Percentiles rank a stretch among this genome's conserved stretches.
Conservation (phyloP, 495 filamentous ascomycete genomes). For the Aspergillus bertholletiae region DNA sequence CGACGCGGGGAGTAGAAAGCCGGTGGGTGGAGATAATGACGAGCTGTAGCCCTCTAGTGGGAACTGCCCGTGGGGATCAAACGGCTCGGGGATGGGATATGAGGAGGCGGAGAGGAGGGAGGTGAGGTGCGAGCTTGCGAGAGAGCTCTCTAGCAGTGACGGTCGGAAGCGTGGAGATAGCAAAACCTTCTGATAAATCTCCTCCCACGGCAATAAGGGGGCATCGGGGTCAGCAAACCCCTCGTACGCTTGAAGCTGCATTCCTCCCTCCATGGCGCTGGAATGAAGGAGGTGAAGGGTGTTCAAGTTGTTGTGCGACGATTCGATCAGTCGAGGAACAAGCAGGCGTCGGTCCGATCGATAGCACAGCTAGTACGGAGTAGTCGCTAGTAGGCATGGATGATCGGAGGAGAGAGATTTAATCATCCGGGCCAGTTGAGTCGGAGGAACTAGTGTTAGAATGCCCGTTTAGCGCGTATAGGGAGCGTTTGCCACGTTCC, state of each 20-base stretch:
- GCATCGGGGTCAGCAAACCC: not conserved
- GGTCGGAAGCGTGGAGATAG: not conserved
- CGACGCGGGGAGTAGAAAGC: not conserved
- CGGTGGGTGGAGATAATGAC: not conserved
- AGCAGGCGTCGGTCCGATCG: too few relatives aligned
- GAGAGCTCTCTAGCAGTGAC: not conserved
- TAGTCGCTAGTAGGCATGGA: too few relatives aligned
- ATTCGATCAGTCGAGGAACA: not conserved
- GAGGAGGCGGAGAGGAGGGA: conserved; percentile 24
- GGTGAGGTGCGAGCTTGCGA: conserved; percentile 9
- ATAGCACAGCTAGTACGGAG: too few relatives aligned
- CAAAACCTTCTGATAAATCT: not conserved
- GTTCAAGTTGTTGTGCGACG: not conserved
- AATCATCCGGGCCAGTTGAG: too few relatives aligned
- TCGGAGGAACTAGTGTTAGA: too few relatives aligned
- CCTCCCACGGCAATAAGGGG: not conserved
- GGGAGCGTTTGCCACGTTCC: too few relatives aligned
- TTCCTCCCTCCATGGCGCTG: not conserved
- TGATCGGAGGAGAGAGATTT: not conserved
- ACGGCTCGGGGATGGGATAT: conserved; percentile 17
- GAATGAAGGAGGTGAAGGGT: not conserved
- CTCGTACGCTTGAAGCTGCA: not conserved
- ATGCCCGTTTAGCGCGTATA: too few relatives aligned
- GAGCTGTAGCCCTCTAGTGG: not conserved
- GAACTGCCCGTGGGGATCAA: not conserved